Conservation (phyloP, 1,139 yeast species). For the Candida buenavistaensis region DNA sequence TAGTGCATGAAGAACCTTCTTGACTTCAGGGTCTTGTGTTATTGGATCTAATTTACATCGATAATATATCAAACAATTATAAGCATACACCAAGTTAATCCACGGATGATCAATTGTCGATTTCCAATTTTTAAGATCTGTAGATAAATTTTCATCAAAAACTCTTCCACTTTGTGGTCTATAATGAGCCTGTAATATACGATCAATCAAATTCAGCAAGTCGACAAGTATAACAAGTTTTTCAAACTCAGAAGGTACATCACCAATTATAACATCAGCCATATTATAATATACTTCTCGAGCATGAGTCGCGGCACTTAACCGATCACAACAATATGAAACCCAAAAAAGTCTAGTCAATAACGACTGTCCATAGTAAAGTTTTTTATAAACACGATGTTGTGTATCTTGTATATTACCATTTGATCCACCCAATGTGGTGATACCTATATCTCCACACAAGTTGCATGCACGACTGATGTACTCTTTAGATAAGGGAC, state of each 20-base stretch:
- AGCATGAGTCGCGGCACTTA: constrained; percentile 25
- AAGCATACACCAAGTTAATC: constrained; percentile 16
- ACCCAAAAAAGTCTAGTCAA: constrained; percentile 26
- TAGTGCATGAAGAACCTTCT: constrained; percentile 3
- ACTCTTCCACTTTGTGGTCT: constrained; percentile 25
- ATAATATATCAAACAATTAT: constrained; percentile 20
- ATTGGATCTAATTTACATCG: constrained; percentile 26
- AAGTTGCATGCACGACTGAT: constrained; percentile 23
- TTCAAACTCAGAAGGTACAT: constrained; percentile 19
- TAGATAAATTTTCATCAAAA: constrained; percentile 15
- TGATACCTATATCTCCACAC: constrained; percentile 26
- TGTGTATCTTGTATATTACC: constrained; percentile 11
- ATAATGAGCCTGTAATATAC: constrained; percentile 21
- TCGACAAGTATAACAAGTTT: constrained; percentile 22
- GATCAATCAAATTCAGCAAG: constrained; percentile 20
- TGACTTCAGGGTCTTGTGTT: constrained; percentile 15
- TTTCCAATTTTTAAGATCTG: constrained; percentile 17
- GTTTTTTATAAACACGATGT: constrained; percentile 8
- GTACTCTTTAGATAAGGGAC: constrained; percentile 22
- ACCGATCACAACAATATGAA: constrained; percentile 25
- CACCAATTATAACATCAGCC: constrained; percentile 23
- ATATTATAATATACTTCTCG: constrained; percentile 23
- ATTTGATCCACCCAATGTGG: constrained; percentile 23
- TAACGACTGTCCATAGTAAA: constrained; percentile 16
- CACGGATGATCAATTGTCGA: constrained; percentile 12